Conservation (phyloP, 2,329 filamentous ascomycete genomes). For the Phoma sp. region DNA sequence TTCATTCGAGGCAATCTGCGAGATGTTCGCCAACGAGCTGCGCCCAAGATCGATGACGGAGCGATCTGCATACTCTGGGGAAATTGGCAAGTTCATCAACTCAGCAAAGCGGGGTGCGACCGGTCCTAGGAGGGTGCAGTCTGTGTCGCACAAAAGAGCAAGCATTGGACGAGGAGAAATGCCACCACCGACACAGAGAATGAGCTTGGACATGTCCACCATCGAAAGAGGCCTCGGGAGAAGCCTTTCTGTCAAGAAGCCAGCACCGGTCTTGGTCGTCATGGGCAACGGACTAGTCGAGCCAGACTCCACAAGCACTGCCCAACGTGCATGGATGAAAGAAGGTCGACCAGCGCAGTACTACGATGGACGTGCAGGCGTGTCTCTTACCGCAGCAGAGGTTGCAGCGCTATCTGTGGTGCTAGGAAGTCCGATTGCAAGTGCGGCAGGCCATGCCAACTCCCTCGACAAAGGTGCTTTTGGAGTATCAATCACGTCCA, state of each 20-base stretch:
- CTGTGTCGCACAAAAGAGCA: conserved; percentile 22
- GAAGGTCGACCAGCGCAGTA: conserved; percentile 30
- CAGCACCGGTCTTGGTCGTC: conserved; percentile 18
- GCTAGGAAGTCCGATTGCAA: conserved; percentile 30
- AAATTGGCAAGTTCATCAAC: conserved; percentile 32
- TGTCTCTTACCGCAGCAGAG: conserved; percentile 32
- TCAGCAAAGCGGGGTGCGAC: conserved; percentile 19
- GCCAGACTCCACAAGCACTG: conserved; percentile 2
- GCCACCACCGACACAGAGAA: conserved; percentile 18
- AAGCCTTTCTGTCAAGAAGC: conserved; percentile 24
- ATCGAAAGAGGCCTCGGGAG: conserved; percentile 24
- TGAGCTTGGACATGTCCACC: conserved; percentile 25
- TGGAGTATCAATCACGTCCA: conserved; percentile 31
- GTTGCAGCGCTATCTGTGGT: conserved; percentile 38
- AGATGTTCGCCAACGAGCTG: conserved; percentile 35
- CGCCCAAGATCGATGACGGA: conserved; percentile 27
- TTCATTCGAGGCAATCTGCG: conserved; percentile 33
- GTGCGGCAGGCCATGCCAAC: neutral
- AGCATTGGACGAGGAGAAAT: conserved; percentile 19
- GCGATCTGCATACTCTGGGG: conserved; percentile 30
- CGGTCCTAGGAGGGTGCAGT: conserved; percentile 25
- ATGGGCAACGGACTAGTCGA: conserved; percentile 20
- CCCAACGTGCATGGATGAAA: conserved; percentile 31
- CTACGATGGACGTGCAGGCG: conserved; percentile 18
- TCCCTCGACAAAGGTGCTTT: conserved; percentile 30